Base-by-base conservation (phyloP, 345 rosid species). In the Lumnitzera littorea region DNA sequence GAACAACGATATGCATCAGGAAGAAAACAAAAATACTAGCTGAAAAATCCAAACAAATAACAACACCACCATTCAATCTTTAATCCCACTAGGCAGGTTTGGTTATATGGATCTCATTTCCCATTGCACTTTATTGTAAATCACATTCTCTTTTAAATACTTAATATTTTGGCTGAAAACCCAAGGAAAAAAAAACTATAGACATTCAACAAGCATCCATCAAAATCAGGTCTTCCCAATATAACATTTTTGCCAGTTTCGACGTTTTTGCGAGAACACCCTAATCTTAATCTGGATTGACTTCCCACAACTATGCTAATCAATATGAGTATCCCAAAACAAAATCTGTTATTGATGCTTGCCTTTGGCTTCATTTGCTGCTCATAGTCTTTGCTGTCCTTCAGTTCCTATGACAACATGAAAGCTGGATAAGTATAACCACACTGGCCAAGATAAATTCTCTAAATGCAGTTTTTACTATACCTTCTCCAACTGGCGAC, bases 341-440 rank as follows among this genome's bases (percentile, higher is more conserved):
- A 50, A 54, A 24, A 23, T 64, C 59, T 55, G 56, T 25, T 14
- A 13, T 64, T 36, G 54, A 55, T 56, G 25, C 70, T n/a, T 29
- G 88, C 99, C 97, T 91, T 95, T 72, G 91, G 95, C 81, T 84
- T 86, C 78, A 81, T 83, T 74, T 88, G 88, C 68, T 83, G 95
- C 52, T 95, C 96, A 72, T 60, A 60, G 70, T 86, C 94, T 82
- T 88, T 91, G 51, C 86, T 65, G 31, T 86, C 96, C 74, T 88
- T 95, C 70, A 88, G 51, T 80, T 95, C 99, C 99, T 95, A 80
- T 53, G 52, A 57, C 47, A 67, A 55, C 53, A 58, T 48, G 29
- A 50, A 15, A 62, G 58, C 17, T 56, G 57, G 57, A 41, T 59
- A 50, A 5, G 36, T 62, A 60, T 48, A 5, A 50, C 43, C 55